A percentile compares a stretch with the other conserved stretches of the same genome.
Conservation (phyloP, 192 early-diverging fungal species). For the Anaeromyces robustus region DNA sequence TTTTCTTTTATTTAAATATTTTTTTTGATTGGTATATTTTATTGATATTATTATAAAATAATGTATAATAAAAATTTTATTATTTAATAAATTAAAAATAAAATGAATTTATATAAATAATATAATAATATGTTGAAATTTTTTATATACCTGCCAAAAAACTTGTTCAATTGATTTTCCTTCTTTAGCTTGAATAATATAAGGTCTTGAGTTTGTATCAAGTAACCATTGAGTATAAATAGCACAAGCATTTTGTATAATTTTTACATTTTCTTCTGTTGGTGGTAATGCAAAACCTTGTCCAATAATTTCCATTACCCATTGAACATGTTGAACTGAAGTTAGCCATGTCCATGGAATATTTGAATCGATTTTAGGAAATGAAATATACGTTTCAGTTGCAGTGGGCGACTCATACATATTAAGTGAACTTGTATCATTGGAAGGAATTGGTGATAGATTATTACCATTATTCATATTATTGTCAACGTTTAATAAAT, state of each 20-base stretch:
- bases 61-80: too few relatives aligned
- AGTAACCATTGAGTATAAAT: conserved; percentile 69
- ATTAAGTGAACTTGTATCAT: not conserved
- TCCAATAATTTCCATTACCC: conserved; percentile 75
- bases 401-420: not conserved
- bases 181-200: conserved; percentile 25
- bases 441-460: too few relatives aligned
- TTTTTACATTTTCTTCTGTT: conserved; percentile 38
- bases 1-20: conserved; percentile 23
- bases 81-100: too few relatives aligned
- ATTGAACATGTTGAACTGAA: conserved; percentile 60
- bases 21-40: not conserved
- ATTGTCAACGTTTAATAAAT: not conserved
- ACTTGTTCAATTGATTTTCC: conserved; percentile 40
- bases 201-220: conserved; percentile 37
- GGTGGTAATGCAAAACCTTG: conserved; percentile 65
- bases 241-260: conserved; percentile 42
- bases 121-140: not conserved
- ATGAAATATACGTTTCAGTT: not conserved
- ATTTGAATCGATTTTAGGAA: not conserved
- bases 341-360: conserved; percentile 33
- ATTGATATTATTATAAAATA: too few relatives aligned
- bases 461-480: not conserved
- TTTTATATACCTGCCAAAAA: conserved; percentile 42
- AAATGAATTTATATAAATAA: too few relatives aligned